Percentiles rank a stretch among this genome's conserved stretches.
These are phyloP conservation scores for Aspergillus baeticus DNA, from an alignment of 495 filamentous ascomycete genomes.

Conservation along the genomic window DNA sequence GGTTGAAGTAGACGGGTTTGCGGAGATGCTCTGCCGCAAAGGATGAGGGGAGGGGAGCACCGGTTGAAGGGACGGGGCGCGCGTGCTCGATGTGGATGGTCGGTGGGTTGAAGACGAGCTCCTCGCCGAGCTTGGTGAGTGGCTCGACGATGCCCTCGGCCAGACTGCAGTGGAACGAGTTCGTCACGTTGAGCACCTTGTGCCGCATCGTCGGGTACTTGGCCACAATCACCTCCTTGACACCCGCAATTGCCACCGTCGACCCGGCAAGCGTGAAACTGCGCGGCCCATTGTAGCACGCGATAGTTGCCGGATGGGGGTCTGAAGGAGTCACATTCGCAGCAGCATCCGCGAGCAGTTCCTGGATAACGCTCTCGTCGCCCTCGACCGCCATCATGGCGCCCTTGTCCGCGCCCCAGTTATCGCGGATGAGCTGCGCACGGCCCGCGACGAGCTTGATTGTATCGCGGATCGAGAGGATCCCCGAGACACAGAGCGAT, in stretches of 20 bases:
- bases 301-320: background rate
- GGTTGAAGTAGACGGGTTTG: constrained; percentile 48
- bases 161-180: constrained; percentile 51
- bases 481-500: constrained; percentile 34
- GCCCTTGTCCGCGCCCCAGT: constrained; percentile 46
- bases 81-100: constrained; percentile 30
- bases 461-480: constrained; percentile 30
- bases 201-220: constrained; percentile 23
- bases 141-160: constrained; percentile 33
- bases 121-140: constrained; percentile 25
- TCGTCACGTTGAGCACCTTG: constrained; percentile 45
- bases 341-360: constrained; percentile 1
- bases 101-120: constrained; percentile 31
- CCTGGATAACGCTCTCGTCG: constrained; percentile 22
- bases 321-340: background rate
- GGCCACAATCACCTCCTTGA: background rate
- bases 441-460: constrained; percentile 42
- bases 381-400: constrained; percentile 49
- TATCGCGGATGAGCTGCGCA: constrained; percentile 36
- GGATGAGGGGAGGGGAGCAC: constrained; percentile 37
- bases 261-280: constrained; percentile 46
- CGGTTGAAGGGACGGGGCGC: constrained; percentile 18
- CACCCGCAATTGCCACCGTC: constrained; percentile 27
- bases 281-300: constrained; percentile 27
- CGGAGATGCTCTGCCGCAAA: constrained; percentile 46